A percentile compares a stretch with the other conserved stretches of the same genome.
phyloP scores from a whole-genome alignment of 1,139 yeast species.

The Candida glucosophila region DNA sequence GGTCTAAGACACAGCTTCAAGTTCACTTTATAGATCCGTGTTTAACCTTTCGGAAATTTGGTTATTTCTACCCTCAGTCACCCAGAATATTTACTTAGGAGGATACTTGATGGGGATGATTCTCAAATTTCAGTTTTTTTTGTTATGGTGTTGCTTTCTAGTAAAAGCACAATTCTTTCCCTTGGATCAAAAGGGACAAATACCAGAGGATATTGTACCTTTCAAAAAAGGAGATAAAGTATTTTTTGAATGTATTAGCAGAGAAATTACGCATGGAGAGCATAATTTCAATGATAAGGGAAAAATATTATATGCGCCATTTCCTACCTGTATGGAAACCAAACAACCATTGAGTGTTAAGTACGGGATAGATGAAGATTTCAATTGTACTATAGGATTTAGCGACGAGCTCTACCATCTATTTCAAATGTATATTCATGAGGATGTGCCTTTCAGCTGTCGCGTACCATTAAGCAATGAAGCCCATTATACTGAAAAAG shows the following conservation, averaged over 20 bases:
- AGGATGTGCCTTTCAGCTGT: constrained; percentile 71
- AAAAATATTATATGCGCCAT: constrained; percentile 49
- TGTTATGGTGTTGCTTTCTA: no score
- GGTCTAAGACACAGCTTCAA: no score
- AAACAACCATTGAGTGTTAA: constrained; percentile 45
- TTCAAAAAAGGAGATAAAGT: constrained; percentile 38
- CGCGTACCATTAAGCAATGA: constrained; percentile 46
- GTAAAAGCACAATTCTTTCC: constrained; percentile 25
- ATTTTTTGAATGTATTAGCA: constrained; percentile 50
- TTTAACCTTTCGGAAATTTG: no score
- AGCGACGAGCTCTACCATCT: constrained; percentile 65
- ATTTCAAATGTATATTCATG: constrained; percentile 68
- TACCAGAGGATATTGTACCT: constrained; percentile 28
- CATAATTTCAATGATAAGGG: constrained; percentile 57
- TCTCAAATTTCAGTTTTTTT: no score
- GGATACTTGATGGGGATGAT: no score
- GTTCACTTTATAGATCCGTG: no score
- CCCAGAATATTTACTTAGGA: no score
- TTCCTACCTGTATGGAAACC: constrained; percentile 61
- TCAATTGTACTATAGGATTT: constrained; percentile 55
- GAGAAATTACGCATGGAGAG: constrained; percentile 71
- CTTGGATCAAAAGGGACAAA: constrained; percentile 22
- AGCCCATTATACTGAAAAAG: constrained; percentile 31
- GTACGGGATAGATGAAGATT: constrained; percentile 45
- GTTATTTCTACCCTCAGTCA: no score